Evolutionary conservation across 2,329 filamentous ascomycete genomes (phyloP).

Genomic region (Penicillium sumatraense): DNA sequence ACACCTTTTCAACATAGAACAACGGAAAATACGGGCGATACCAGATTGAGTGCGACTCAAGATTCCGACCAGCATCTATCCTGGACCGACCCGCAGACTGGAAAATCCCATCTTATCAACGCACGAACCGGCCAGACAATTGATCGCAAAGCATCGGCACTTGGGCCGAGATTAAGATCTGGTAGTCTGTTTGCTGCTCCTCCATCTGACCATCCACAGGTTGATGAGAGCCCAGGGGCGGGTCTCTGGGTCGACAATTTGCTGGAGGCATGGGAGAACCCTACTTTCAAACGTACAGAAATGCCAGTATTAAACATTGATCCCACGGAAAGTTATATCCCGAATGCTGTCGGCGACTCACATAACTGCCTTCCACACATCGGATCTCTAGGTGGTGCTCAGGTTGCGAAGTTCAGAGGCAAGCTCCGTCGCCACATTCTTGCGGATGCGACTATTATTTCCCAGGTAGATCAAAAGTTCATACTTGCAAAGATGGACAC

Average conservation of each 20-base stretch:
- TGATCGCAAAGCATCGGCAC: slow-evolving; percentile 12
- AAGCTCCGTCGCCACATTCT: slow-evolving; percentile 67
- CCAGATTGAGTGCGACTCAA: no score
- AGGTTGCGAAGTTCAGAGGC: slow-evolving; percentile 36
- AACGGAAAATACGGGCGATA: not conserved
- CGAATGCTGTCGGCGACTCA: slow-evolving; percentile 17
- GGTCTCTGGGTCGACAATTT: slow-evolving; percentile 65
- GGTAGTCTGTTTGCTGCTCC: slow-evolving; percentile 17
- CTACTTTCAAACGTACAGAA: slow-evolving; percentile 66
- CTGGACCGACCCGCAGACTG: slow-evolving; percentile 67
- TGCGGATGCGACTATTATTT: slow-evolving; percentile 66
- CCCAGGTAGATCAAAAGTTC: slow-evolving; percentile 90
- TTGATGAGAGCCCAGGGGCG: slow-evolving; percentile 11
- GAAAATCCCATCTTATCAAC: slow-evolving; percentile 39
- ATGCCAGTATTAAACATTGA: slow-evolving; percentile 46
- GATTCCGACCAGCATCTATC: slow-evolving; percentile 30
- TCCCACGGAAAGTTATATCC: slow-evolving; percentile 23
- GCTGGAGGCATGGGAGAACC: slow-evolving; percentile 73
- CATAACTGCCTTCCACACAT: slow-evolving; percentile 27
- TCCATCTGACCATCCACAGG: slow-evolving; percentile 15
- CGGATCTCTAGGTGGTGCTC: slow-evolving; percentile 27
- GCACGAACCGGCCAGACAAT: slow-evolving; percentile 41
- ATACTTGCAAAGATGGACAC: slow-evolving; percentile 68
- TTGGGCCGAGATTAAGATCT: slow-evolving; percentile 20
- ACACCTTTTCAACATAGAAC: not conserved